Evolutionary conservation across 225 moss, liverwort and hornwort genomes (phyloP), one percentile per base, ranked within the genome.

Genomic region (Antitrichia curtipendula): DNA sequence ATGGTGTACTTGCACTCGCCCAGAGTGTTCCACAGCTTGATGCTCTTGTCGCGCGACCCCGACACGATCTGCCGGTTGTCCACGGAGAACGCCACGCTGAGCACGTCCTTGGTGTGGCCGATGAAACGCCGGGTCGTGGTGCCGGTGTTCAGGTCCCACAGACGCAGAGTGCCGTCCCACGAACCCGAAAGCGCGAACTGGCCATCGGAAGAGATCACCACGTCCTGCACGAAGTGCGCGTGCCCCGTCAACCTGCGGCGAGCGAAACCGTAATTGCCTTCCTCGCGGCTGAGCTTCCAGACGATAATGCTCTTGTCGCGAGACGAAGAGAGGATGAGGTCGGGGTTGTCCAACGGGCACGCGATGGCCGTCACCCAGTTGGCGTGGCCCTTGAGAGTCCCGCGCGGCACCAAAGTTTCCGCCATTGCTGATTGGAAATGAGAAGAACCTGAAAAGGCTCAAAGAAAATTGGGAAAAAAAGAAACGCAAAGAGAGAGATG

Each of bases 341-440:
- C 98, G 25, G 96, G 96, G 91, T 98, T 98, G 84, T 98, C 98
- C 27, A 98, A 90, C 24, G 98, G 98, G 89, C 98, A 98, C 13
- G 98, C 97, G 87, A 98, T 98, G 65, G 98, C 98, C 81, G 98
- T 97, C 84, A 98, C 98, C 98, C 98, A 98, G 84, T 92, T 92
- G 60, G 94, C 82, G 87, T 98, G 98, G 31, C 97, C 98, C 90
- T 97, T 98, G 54, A 98, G 88, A 8, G 93, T 91, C 52, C 98
- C 98, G 25, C 98, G 92, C 29, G 95, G 91, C 53, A 97, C 96
- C 56, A 97, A 78, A 25, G 97, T 96, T 75, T 98, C 98, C 10
- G 97, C 98, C 98, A 98, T 98, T 5, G 80, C 47, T 56, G 16
- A 81, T 59, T 70, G 28, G 40, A 50, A 57, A 77, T 5, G 40